Evolutionary conservation across 306 rosid genomes (phyloP).

Genomic region (Cucumis sativus): DNA sequence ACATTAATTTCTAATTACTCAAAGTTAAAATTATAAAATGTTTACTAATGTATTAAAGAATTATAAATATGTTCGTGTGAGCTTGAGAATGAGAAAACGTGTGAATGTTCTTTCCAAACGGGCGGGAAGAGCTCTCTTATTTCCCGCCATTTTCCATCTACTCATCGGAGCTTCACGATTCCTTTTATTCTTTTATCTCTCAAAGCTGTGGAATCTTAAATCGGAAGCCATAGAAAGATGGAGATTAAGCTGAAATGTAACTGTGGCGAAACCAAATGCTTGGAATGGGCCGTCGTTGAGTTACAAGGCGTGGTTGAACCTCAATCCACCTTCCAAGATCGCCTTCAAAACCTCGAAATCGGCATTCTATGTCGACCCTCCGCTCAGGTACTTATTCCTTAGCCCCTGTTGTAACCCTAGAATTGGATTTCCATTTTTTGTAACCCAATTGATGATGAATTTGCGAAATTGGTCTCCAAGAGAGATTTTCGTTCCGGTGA

Average conservation of each 20-base stretch:
- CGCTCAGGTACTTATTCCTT: conserved; percentile 29
- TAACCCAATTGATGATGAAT: neutral
- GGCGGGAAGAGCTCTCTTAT: neutral
- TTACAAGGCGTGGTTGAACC: conserved; percentile 65
- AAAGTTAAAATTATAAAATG: too few relatives aligned
- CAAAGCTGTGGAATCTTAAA: neutral
- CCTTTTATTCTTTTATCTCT: neutral
- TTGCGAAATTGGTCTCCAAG: neutral
- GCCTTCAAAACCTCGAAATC: conserved; percentile 48
- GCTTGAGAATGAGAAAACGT: too few relatives aligned
- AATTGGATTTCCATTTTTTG: neutral
- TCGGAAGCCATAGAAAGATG: conserved; percentile 17
- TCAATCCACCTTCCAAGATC: conserved; percentile 38
- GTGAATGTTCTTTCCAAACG: neutral
- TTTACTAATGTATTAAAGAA: too few relatives aligned
- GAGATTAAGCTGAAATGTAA: conserved; percentile 55
- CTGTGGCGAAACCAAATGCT: conserved; percentile 49
- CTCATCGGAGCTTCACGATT: neutral
- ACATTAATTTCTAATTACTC: too few relatives aligned
- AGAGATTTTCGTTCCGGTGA: neutral
- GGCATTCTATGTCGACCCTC: conserved; percentile 75
- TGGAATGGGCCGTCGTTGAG: conserved; percentile 73
- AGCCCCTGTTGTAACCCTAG: neutral
- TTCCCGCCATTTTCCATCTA: conserved; percentile 1
- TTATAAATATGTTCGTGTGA: too few relatives aligned